These are phyloP conservation scores for Anisodus tanguticus DNA, from an alignment of 257 asterid genomes.

Conservation along the genomic window DNA sequence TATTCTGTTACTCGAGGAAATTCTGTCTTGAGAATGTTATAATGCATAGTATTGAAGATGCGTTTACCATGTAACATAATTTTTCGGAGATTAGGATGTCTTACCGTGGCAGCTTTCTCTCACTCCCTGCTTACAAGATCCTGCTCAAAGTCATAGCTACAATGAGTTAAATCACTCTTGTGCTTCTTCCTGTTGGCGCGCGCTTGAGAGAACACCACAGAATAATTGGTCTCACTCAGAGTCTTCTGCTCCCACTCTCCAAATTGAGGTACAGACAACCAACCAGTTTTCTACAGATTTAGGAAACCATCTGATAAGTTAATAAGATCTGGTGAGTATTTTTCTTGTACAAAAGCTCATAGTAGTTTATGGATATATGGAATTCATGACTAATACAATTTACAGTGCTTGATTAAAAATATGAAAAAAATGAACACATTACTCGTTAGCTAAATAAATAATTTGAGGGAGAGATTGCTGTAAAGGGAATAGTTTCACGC, in stretches of 20 bases:
- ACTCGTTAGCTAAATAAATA: conserved; percentile 6
- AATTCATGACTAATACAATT: conserved; percentile 1
- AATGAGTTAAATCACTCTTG: conserved; percentile 35
- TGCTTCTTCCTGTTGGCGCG: conserved; percentile 55
- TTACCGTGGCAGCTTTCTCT: conserved; percentile 39
- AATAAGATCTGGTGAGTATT: conserved; percentile 10
- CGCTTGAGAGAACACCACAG: conserved; percentile 52
- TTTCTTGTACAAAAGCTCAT: neutral
- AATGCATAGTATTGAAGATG: neutral
- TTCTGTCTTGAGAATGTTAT: neutral
- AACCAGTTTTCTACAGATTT: conserved; percentile 35
- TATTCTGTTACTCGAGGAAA: neutral
- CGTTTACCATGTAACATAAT: neutral
- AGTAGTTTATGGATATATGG: neutral
- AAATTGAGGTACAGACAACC: conserved; percentile 59
- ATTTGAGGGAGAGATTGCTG: neutral
- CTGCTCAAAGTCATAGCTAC: conserved; percentile 51
- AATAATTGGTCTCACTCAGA: conserved; percentile 45
- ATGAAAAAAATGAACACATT: neutral
- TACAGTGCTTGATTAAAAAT: neutral
- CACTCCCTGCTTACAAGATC: conserved; percentile 36
- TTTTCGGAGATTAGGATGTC: neutral
- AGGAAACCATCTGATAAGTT: conserved; percentile 28
- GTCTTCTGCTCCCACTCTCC: conserved; percentile 63
- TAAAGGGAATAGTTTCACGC: neutral